A percentile compares a stretch with the other conserved stretches of the same genome.
These are phyloP conservation scores for Xylariaceae sp. DNA, from an alignment of 2,329 filamentous ascomycete genomes.

Conservation along the genomic window DNA sequence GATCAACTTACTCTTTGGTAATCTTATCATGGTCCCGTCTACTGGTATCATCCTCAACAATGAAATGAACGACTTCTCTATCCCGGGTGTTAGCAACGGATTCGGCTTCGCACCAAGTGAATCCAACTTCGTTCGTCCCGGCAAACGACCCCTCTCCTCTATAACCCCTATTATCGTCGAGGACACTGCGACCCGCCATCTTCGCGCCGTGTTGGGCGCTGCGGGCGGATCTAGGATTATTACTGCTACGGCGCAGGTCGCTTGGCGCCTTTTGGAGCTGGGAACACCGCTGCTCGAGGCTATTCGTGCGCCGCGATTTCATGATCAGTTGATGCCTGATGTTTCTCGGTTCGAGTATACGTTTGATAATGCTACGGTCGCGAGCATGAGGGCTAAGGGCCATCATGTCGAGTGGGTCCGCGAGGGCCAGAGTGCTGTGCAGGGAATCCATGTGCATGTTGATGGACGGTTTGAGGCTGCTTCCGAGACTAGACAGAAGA, in stretches of 20 bases:
- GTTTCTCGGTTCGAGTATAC: slow-evolving; percentile 60
- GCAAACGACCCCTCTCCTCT: slow-evolving; percentile 78
- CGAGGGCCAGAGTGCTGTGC: slow-evolving; percentile 61
- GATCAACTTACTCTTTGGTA: slow-evolving; percentile 81
- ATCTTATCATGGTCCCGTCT: slow-evolving; percentile 68
- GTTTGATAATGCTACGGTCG: slow-evolving; percentile 61
- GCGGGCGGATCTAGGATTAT: slow-evolving; percentile 82
- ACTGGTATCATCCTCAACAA: slow-evolving; percentile 77
- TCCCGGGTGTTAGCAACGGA: slow-evolving; percentile 68
- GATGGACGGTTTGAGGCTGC: slow-evolving; percentile 74
- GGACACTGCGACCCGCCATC: slow-evolving; percentile 44
- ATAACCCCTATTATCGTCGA: slow-evolving; percentile 75
- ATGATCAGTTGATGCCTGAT: slow-evolving; percentile 78
- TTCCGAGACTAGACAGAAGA: slow-evolving; percentile 67
- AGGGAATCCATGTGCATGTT: slow-evolving; percentile 53
- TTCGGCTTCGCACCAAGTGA: slow-evolving; percentile 80
- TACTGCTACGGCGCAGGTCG: slow-evolving; percentile 67
- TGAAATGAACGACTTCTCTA: slow-evolving; percentile 77
- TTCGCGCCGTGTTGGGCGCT: slow-evolving; percentile 67
- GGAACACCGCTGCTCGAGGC: slow-evolving; percentile 54
- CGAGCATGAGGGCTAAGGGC: slow-evolving; percentile 56
- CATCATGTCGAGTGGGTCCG: slow-evolving; percentile 69
- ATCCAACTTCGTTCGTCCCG: slow-evolving; percentile 73
- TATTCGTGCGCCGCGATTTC: slow-evolving; percentile 62
- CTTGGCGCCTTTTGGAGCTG: slow-evolving; percentile 68